A percentile compares a stretch with the other conserved stretches of the same genome.
Conservation (phyloP, 257 asterid species). For the Solanum piurae region DNA sequence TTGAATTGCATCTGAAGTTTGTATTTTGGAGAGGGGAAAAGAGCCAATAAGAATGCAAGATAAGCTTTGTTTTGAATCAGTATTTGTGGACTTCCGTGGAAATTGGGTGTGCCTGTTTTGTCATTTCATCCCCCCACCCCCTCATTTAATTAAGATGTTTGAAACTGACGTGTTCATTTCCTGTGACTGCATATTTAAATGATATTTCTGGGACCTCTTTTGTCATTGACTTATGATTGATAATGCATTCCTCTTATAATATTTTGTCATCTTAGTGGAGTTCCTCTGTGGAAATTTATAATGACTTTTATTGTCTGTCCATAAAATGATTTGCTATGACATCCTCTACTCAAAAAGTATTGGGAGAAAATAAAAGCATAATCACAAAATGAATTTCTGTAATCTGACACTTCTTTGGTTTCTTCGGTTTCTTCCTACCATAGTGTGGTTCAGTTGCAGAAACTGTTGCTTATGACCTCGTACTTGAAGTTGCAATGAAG, state of each 20-base stretch:
- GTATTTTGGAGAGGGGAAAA: not conserved
- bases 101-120: not conserved
- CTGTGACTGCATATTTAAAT: not conserved
- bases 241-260: not conserved
- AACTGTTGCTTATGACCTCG: constrained; percentile 48
- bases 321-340: not conserved
- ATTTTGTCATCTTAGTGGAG: not conserved
- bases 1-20: not conserved
- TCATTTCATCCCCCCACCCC: not conserved
- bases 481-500: constrained; percentile 43
- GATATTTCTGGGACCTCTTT: not conserved
- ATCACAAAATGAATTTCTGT: not conserved
- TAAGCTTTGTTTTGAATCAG: not conserved
- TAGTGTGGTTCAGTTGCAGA: constrained; percentile 52
- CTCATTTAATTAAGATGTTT: not conserved
- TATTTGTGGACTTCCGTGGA: not conserved
- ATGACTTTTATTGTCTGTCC: not conserved
- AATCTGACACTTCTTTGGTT: constrained; percentile 4
- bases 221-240: not conserved
- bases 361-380: not conserved
- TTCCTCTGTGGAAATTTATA: not conserved
- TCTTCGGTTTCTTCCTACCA: not conserved
- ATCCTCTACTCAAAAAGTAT: not conserved
- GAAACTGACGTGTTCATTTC: not conserved
- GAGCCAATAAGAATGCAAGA: not conserved